These are phyloP conservation scores for Ogataea naganishii DNA, from an alignment of 805 yeast species.

Conservation along the genomic window DNA sequence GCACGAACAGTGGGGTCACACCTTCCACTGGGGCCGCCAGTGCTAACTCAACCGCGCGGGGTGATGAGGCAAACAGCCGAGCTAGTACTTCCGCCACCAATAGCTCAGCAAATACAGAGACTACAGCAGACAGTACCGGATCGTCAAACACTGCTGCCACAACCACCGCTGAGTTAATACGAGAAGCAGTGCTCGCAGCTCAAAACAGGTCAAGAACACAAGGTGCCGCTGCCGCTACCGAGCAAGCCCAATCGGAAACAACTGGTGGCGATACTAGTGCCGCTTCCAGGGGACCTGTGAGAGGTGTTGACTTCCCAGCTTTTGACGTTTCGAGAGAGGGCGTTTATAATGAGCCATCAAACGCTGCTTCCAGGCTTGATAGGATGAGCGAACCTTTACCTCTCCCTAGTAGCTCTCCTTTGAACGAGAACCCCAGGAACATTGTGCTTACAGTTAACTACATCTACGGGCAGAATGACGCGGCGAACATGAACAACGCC, in stretches of 20 bases:
- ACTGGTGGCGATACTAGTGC: not conserved
- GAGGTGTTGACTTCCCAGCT: constrained; percentile 27
- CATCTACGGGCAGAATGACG: constrained; percentile 18
- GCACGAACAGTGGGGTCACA: too few species aligned
- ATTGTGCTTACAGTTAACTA: constrained; percentile 33
- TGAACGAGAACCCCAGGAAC: constrained; percentile 22
- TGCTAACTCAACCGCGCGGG: too few species aligned
- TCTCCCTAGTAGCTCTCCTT: not conserved
- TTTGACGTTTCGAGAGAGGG: constrained; percentile 27
- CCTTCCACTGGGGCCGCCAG: too few species aligned
- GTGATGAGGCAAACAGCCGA: too few species aligned
- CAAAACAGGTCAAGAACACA: not conserved
- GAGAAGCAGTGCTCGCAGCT: constrained; percentile 1
- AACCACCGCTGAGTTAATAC: not conserved
- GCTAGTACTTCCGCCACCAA: too few species aligned
- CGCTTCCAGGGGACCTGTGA: constrained; percentile 10
- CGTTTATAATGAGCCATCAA: constrained; percentile 16
- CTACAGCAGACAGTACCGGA: too few species aligned
- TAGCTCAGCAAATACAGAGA: too few species aligned
- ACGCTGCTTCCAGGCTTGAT: constrained; percentile 13
- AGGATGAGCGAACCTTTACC: constrained; percentile 12
- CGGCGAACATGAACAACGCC: constrained; percentile 14
- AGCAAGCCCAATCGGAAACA: not conserved
- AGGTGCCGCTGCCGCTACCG: not conserved
- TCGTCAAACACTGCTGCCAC: too few species aligned